phyloP scores from a whole-genome alignment of 2,329 filamentous ascomycete genomes.

The Talaromyces funiculosus region DNA sequence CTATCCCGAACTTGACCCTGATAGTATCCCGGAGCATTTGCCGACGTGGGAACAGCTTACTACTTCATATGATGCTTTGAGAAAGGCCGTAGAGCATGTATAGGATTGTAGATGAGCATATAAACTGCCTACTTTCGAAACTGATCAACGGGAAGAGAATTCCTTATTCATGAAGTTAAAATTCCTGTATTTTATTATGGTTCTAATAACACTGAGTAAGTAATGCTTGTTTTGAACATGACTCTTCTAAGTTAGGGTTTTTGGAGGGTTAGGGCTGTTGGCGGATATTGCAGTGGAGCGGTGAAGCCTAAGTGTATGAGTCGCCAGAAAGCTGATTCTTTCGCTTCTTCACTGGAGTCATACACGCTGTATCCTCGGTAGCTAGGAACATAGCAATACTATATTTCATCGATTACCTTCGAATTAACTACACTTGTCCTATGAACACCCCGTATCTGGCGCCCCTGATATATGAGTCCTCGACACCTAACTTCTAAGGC shows the following conservation, averaged over 20 bases:
- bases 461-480: neutral
- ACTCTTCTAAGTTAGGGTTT: neutral
- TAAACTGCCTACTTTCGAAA: neutral
- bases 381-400: neutral
- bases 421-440: neutral
- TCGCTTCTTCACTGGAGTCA: neutral
- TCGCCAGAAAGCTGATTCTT: neutral
- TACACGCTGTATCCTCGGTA: neutral
- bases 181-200: slow-evolving; percentile 2
- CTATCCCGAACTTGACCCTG: slow-evolving; percentile 2
- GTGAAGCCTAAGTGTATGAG: neutral
- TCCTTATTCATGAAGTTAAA: neutral
- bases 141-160: neutral
- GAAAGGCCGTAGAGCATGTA: neutral
- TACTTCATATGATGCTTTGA: neutral
- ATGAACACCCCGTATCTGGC: neutral
- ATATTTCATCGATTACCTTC: neutral
- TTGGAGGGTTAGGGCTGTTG: neutral
- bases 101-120: neutral
- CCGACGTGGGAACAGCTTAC: slow-evolving; percentile 2
- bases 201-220: slow-evolving; percentile 1
- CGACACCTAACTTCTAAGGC: neutral
- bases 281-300: neutral
- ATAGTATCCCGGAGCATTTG: slow-evolving; percentile 2
- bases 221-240: neutral